Conservation (phyloP, 768 basidiomycete genomes). For the Hemileccinum impolitum region DNA sequence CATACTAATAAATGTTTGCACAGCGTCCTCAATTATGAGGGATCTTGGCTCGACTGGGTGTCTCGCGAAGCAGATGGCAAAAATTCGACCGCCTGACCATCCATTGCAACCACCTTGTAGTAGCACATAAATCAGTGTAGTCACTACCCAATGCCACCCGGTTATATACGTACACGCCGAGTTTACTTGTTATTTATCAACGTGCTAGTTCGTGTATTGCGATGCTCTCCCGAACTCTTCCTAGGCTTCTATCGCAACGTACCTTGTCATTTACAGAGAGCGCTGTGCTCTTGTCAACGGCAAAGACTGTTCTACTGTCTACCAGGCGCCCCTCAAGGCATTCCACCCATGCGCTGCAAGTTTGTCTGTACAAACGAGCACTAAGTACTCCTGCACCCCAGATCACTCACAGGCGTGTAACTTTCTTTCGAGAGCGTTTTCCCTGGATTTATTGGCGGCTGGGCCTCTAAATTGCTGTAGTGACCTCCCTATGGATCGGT, state of each 20-base stretch:
- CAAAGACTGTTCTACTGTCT: background rate
- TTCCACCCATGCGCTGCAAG: background rate
- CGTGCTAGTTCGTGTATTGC: background rate
- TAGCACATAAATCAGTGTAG: conserved; percentile 2
- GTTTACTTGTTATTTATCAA: too few relatives aligned
- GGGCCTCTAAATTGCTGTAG: conserved; percentile 25
- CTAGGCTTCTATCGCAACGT: conserved; percentile 12
- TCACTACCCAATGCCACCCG: background rate
- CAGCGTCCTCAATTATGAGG: conserved; percentile 73
- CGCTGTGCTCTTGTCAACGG: conserved; percentile 2
- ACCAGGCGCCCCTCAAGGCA: background rate
- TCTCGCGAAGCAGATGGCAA: conserved; percentile 46
- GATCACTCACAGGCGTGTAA: conserved; percentile 48
- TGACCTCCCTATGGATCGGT: conserved; percentile 57
- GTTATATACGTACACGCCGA: background rate
- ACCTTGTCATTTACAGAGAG: conserved; percentile 1
- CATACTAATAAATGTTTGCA: background rate
- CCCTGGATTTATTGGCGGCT: background rate
- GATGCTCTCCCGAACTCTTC: conserved; percentile 22
- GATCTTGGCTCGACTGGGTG: conserved; percentile 89
- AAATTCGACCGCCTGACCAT: conserved; percentile 10
- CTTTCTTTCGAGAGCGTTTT: background rate
- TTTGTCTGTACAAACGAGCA: conserved; percentile 16
- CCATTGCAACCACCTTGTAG: conserved; percentile 1
- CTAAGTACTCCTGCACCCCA: conserved; percentile 56